phyloP scores from a whole-genome alignment of 345 rosid species.

The Excoecaria agallocha region DNA sequence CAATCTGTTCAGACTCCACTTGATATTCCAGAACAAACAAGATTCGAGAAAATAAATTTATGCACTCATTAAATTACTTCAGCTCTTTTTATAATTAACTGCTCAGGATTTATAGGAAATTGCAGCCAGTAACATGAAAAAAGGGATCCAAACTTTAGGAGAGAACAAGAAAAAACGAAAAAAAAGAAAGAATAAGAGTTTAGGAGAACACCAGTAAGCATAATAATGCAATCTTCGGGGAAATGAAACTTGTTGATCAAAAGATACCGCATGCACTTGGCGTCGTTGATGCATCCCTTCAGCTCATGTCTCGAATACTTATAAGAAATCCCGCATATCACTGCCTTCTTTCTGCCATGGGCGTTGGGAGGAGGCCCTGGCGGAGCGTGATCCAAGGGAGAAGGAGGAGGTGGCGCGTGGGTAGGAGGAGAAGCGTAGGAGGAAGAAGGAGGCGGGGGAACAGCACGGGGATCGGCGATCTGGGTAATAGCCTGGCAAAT shows the following conservation, averaged over 20 bases:
- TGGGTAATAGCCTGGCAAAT: conserved; percentile 67
- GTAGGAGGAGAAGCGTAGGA: not conserved
- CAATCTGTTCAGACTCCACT: not conserved
- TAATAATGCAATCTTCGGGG: conserved; percentile 67
- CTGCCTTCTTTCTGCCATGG: conserved; percentile 75
- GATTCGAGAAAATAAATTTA: too few species aligned
- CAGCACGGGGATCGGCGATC: conserved; percentile 68
- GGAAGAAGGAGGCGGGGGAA: conserved; percentile 35
- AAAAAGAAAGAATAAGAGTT: not conserved
- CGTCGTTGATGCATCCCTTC: conserved; percentile 86
- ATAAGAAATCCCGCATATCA: conserved; percentile 84
- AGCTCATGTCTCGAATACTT: conserved; percentile 73
- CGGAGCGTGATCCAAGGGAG: conserved; percentile 53
- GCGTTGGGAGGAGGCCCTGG: conserved; percentile 55
- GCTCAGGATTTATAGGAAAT: not conserved
- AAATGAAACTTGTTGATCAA: conserved; percentile 69
- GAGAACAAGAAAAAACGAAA: too few species aligned
- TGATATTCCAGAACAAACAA: too few species aligned
- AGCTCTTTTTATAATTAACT: too few species aligned
- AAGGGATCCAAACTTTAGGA: too few species aligned
- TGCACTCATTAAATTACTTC: too few species aligned
- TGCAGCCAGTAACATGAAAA: not conserved
- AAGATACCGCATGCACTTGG: conserved; percentile 85
- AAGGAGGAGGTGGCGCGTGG: conserved; percentile 27
- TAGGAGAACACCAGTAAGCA: conserved; percentile 66